Percentiles rank a stretch among this genome's conserved stretches.
Evolutionary conservation across 164 flowering plant genomes (phyloP).

Genomic region (Umbellularia californica): DNA sequence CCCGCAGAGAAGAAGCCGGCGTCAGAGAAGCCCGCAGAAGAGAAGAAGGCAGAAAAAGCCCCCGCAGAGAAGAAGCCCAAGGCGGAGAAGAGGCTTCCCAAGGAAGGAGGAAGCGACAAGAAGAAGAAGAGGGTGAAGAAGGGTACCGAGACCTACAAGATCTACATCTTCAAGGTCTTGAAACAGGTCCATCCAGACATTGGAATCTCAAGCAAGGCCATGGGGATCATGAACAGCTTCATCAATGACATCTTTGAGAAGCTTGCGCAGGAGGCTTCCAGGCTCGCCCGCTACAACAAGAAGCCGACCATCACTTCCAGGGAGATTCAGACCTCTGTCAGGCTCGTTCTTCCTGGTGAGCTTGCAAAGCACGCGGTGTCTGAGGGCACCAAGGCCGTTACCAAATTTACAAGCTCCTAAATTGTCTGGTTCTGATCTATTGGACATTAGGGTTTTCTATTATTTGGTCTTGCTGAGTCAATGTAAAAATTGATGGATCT

Average conservation of each 20-base stretch:
- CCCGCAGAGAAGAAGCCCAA: conserved; percentile 32
- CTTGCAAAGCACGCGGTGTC: conserved; percentile 54
- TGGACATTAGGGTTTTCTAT: background rate
- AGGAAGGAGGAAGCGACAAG: conserved; percentile 23
- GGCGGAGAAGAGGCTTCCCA: conserved; percentile 29
- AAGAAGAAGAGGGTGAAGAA: conserved; percentile 31
- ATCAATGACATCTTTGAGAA: conserved; percentile 34
- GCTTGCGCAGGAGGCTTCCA: conserved; percentile 41
- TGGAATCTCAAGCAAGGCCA: conserved; percentile 39
- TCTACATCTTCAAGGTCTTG: conserved; percentile 36
- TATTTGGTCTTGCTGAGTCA: background rate
- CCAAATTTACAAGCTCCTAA: conserved; percentile 45
- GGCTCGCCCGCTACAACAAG: conserved; percentile 46
- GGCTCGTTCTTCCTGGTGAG: conserved; percentile 49
- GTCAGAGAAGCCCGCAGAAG: conserved; percentile 10
- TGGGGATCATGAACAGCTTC: conserved; percentile 42
- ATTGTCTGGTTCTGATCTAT: background rate
- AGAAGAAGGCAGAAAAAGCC: conserved; percentile 20
- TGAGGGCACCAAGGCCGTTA: conserved; percentile 52
- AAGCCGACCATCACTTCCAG: conserved; percentile 28
- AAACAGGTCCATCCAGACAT: conserved; percentile 30
- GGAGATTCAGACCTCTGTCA: conserved; percentile 51
- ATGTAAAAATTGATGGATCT: too few species aligned
- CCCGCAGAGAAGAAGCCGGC: conserved; percentile 18
- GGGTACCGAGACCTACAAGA: conserved; percentile 27